Base-by-base conservation (phyloP, 306 rosid species). In the Gastrolobium villosum region DNA sequence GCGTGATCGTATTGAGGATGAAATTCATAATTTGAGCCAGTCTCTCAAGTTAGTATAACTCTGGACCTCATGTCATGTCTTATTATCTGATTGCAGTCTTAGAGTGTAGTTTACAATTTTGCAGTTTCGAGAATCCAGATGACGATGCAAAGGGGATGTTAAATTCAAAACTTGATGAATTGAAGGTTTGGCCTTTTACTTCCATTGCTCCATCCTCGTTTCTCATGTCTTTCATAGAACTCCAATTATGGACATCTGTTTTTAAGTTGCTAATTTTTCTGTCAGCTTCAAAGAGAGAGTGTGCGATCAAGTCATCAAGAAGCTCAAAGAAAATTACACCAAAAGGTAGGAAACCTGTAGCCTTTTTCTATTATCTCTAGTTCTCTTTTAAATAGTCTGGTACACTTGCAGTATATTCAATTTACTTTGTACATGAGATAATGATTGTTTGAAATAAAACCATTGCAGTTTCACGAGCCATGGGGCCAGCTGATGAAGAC, bases 401-500 rank as follows among this genome's bases (percentile, higher is more conserved):
- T 60, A 49, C 57, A 45, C 62, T 60, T 53, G 5, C 59, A 43
- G 28, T 52, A 34, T 76, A 35, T 65, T 55, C 26, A 15, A 31
- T 74, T 32, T 10, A 55, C 8, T 45, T 56, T 28, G 60, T 31
- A 68, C 30, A 13, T 14, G 13, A 13, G 53, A 64, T 7, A 52
- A 45, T 79, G 66, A 82, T 60, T 35, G 20, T 46, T 82, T 44
- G n/a, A 30, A 56, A 20, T 20, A 68, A 70, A 56, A 79, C 44
- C 20, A 59, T 70, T 82, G 62, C 86, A 93, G 99, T 93, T 91
- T 84, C 99, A 96, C 44, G 72, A 86, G 79, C 89, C 89, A 49
- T 96, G 99, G 99, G 99, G 99, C 15, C 99, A 96, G 65, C 99
- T 96, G 56, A 90, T 96, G 98, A 96, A 93, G 86, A 93, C 99